Percentiles rank a stretch among this genome's conserved stretches.
phyloP scores from a whole-genome alignment of 345 rosid genomes.

The Gynandropsis gynandra region DNA sequence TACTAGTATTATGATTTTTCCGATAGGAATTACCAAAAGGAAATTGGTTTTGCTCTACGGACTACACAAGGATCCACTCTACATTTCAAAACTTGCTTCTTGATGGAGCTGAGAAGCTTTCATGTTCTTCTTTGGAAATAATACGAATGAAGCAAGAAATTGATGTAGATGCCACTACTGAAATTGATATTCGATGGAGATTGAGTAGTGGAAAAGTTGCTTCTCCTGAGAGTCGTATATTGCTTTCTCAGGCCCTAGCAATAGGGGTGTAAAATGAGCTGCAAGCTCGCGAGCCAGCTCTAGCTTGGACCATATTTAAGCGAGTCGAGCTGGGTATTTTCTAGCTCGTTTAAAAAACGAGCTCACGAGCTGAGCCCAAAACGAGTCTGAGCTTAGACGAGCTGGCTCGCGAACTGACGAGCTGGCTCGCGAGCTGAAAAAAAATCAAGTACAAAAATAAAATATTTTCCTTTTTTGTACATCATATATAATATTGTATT shows the following conservation, averaged over 20 bases:
- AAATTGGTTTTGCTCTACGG: slow-evolving; percentile 85
- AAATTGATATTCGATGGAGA: slow-evolving; percentile 77
- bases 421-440: too few relatives aligned
- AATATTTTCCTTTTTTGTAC: too few relatives aligned
- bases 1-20: slow-evolving; percentile 15
- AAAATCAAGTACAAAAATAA: too few relatives aligned
- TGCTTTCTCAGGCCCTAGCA: slow-evolving; percentile 84
- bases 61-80: slow-evolving; percentile 63
- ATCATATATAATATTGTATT: too few relatives aligned
- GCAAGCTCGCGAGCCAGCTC: too few relatives aligned
- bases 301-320: too few relatives aligned
- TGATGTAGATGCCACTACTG: slow-evolving; percentile 26
- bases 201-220: slow-evolving; percentile 65
- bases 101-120: slow-evolving; percentile 65
- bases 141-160: slow-evolving; percentile 46
- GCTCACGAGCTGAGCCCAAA: too few relatives aligned
- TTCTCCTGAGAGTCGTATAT: slow-evolving; percentile 48
- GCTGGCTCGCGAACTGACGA: too few relatives aligned
- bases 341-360: too few relatives aligned
- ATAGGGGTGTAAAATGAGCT: too few relatives aligned
- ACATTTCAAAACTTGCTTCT: slow-evolving; percentile 60
- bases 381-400: too few relatives aligned
- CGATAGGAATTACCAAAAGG: slow-evolving; percentile 85
- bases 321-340: too few relatives aligned
- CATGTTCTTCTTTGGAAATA: slow-evolving; percentile 47